phyloP scores from a whole-genome alignment of 1,284 basidiomycete genomes.

The Butyriboletus appendiculatus region DNA sequence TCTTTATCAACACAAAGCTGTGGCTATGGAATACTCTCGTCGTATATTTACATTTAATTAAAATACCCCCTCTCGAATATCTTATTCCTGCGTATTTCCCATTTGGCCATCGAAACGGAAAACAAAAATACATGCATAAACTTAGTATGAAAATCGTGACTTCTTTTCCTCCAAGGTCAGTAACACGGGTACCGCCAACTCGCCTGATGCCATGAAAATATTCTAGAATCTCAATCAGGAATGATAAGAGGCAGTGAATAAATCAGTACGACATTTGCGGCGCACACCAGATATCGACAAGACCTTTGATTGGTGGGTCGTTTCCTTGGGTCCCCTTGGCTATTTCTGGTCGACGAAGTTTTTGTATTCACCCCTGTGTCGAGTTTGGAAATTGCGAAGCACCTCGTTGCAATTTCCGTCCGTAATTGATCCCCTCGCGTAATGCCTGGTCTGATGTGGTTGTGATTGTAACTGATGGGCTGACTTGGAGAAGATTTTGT shows the following conservation, averaged over 20 bases:
- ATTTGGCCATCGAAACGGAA: background rate
- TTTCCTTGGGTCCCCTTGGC: background rate
- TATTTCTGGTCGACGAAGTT: background rate
- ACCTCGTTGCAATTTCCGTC: background rate
- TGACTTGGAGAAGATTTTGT: too few species aligned
- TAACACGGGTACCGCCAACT: background rate
- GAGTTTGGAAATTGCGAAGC: background rate
- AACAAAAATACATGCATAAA: background rate
- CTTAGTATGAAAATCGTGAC: background rate
- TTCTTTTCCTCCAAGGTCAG: background rate
- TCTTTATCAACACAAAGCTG: background rate
- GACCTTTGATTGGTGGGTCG: background rate
- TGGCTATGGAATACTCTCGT: too few species aligned
- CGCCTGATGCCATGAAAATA: background rate
- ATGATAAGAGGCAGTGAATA: background rate
- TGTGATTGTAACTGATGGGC: too few species aligned
- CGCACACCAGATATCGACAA: background rate
- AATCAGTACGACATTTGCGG: background rate
- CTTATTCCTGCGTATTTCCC: background rate
- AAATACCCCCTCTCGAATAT: too few species aligned
- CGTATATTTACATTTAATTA: too few species aligned
- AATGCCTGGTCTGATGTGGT: too few species aligned
- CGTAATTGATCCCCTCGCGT: too few species aligned
- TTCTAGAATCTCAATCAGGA: background rate
- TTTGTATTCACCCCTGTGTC: background rate